A percentile compares a stretch with the other conserved stretches of the same genome.
phyloP scores from a whole-genome alignment of 495 filamentous ascomycete genomes.

The Daldinia caldariorum region DNA sequence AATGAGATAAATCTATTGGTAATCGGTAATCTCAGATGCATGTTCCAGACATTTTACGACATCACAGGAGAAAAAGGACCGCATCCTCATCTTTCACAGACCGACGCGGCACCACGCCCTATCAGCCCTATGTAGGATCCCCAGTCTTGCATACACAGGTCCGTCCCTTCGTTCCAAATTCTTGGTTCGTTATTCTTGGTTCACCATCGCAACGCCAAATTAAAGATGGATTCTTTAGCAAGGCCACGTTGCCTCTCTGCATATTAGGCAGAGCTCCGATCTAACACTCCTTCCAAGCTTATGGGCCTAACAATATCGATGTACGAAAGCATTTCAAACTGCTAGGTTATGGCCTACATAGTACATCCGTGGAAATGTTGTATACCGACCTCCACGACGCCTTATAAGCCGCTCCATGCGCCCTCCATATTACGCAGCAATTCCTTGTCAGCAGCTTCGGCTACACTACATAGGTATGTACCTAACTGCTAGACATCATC shows the following conservation, averaged over 20 bases:
- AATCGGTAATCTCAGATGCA: background rate
- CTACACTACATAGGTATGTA: background rate
- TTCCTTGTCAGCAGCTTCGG: conserved; percentile 32
- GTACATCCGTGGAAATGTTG: conserved; percentile 5
- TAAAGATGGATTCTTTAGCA: conserved; percentile 7
- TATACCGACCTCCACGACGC: background rate
- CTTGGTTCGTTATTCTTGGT: background rate
- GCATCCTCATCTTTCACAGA: background rate
- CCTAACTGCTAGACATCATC: background rate
- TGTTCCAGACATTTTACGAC: conserved; percentile 6
- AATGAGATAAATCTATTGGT: background rate
- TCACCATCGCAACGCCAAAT: background rate
- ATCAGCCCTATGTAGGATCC: conserved; percentile 37
- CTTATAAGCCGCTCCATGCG: conserved; percentile 16
- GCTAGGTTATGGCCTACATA: background rate
- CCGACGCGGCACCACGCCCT: conserved; percentile 21
- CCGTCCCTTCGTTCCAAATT: conserved; percentile 9
- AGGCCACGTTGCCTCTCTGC: conserved; percentile 32
- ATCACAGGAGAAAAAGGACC: conserved; percentile 3
- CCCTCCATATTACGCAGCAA: conserved; percentile 21
- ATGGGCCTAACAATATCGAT: conserved; percentile 1
- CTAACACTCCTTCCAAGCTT: conserved; percentile 22
- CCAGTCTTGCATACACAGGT: conserved; percentile 18
- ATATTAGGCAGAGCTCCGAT: conserved; percentile 2
- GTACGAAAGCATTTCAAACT: conserved; percentile 1